Evolutionary conservation across 352 stramenopile species (phyloP).

Genomic region (Phytophthora pistaciae): DNA sequence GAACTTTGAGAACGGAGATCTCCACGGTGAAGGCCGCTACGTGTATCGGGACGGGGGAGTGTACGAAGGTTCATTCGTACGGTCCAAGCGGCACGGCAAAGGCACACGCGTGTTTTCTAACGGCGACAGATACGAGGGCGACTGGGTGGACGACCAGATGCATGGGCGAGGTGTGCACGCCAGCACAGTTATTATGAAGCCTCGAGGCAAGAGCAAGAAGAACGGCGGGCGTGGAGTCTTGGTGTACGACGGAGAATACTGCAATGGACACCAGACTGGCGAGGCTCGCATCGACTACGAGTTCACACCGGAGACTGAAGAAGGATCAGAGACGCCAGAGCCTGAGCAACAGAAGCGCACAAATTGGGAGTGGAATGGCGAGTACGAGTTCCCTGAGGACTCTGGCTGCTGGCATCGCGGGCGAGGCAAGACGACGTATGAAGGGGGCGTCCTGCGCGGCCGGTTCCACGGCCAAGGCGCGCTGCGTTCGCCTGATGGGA

Average conservation of each 20-base stretch:
- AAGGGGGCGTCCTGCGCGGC: conserved; percentile 58
- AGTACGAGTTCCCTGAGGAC: conserved; percentile 75
- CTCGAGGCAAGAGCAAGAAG: conserved; percentile 17
- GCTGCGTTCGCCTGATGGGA: conserved; percentile 65
- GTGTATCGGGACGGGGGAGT: conserved; percentile 57
- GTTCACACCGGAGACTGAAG: conserved; percentile 32
- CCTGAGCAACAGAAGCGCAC: not conserved
- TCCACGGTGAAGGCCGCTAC: conserved; percentile 57
- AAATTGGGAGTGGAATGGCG: conserved; percentile 50
- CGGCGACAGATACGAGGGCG: conserved; percentile 62
- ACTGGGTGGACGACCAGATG: conserved; percentile 67
- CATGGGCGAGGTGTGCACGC: conserved; percentile 63
- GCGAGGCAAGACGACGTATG: conserved; percentile 63
- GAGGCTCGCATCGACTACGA: conserved; percentile 50
- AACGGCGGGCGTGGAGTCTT: conserved; percentile 12
- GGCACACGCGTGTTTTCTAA: conserved; percentile 60
- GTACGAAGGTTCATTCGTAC: conserved; percentile 64
- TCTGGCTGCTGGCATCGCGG: conserved; percentile 71
- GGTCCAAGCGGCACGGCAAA: conserved; percentile 62
- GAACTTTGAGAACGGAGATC: conserved; percentile 50
- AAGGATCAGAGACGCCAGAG: conserved; percentile 5
- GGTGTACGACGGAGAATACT: conserved; percentile 66
- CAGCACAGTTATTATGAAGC: conserved; percentile 16
- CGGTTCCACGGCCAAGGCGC: conserved; percentile 70
- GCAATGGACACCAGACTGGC: conserved; percentile 54